Conservation (phyloP, 2,329 filamentous ascomycete genomes). For the Calonectria hongkongensis region DNA sequence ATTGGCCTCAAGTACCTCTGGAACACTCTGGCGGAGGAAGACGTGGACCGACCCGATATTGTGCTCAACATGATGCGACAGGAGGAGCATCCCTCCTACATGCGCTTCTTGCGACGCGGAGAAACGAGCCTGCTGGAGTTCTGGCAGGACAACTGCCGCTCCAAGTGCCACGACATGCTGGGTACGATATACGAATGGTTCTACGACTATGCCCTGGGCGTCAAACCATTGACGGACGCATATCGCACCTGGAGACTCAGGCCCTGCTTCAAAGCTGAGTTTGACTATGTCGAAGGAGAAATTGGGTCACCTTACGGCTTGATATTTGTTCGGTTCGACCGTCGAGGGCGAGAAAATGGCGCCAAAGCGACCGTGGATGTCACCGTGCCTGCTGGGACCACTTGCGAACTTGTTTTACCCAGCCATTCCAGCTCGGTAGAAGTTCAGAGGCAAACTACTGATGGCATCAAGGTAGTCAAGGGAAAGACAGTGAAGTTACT, state of each 20-base stretch:
- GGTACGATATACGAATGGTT: slow-evolving; percentile 70
- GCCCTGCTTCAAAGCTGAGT: slow-evolving; percentile 63
- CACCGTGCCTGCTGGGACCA: slow-evolving; percentile 47
- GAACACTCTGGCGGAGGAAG: slow-evolving; percentile 60
- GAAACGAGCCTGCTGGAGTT: slow-evolving; percentile 67
- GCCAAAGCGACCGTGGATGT: slow-evolving; percentile 43
- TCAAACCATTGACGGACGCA: slow-evolving; percentile 60
- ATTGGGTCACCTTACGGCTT: slow-evolving; percentile 63
- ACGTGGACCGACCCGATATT: slow-evolving; percentile 62
- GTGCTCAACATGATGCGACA: slow-evolving; percentile 66
- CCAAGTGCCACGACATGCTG: slow-evolving; percentile 69
- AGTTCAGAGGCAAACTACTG: slow-evolving; percentile 34
- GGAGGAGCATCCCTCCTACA: slow-evolving; percentile 68
- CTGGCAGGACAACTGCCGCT: slow-evolving; percentile 65
- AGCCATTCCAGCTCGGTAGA: slow-evolving; percentile 41
- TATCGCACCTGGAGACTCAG: slow-evolving; percentile 63
- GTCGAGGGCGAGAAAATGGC: slow-evolving; percentile 32
- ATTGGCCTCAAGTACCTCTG: slow-evolving; percentile 65
- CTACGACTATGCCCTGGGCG: slow-evolving; percentile 63
- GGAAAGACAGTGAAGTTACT: slow-evolving; percentile 44
- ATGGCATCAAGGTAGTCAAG: slow-evolving; percentile 4
- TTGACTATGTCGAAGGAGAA: slow-evolving; percentile 60
- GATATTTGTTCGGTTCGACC: slow-evolving; percentile 54
- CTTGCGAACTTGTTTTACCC: slow-evolving; percentile 47
- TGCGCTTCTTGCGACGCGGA: slow-evolving; percentile 66